phyloP scores from a whole-genome alignment of 331 rosid species.

The Malus hybrid region DNA sequence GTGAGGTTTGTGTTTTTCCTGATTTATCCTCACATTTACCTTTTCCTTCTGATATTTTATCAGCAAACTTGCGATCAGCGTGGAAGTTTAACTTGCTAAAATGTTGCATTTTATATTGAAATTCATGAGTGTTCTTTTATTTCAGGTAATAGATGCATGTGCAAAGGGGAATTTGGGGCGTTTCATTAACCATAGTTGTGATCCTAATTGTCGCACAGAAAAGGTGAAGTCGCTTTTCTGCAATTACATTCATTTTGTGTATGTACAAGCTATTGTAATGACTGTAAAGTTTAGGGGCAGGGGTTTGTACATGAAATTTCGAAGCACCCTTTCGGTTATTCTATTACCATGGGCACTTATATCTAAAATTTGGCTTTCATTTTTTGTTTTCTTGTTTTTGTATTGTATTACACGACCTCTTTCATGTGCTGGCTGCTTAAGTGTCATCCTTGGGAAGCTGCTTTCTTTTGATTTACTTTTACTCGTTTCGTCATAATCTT shows the following conservation, averaged over 20 bases:
- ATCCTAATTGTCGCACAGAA: constrained; percentile 95
- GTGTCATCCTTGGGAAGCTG: background rate
- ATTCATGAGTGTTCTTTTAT: constrained; percentile 10
- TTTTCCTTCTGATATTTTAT: background rate
- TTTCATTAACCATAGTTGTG: constrained; percentile 97
- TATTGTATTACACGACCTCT: constrained; percentile 5
- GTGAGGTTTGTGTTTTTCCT: constrained; percentile 59
- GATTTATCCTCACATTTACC: background rate
- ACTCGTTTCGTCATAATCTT: constrained; percentile 1
- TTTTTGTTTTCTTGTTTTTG: background rate
- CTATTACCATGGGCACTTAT: background rate
- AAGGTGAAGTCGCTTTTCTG: constrained; percentile 46
- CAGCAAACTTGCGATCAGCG: background rate
- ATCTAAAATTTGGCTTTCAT: background rate
- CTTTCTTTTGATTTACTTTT: background rate
- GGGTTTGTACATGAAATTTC: background rate
- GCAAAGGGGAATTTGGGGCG: constrained; percentile 99
- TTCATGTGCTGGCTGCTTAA: constrained; percentile 1
- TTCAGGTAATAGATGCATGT: constrained; percentile 97
- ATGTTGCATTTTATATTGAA: background rate
- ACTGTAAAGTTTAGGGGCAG: background rate
- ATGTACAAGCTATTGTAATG: background rate
- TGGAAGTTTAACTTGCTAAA: background rate
- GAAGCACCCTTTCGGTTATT: background rate
- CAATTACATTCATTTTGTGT: background rate